Evolutionary conservation across 1,139 yeast species (phyloP).

Genomic region (Saccharomyces hybrid): DNA sequence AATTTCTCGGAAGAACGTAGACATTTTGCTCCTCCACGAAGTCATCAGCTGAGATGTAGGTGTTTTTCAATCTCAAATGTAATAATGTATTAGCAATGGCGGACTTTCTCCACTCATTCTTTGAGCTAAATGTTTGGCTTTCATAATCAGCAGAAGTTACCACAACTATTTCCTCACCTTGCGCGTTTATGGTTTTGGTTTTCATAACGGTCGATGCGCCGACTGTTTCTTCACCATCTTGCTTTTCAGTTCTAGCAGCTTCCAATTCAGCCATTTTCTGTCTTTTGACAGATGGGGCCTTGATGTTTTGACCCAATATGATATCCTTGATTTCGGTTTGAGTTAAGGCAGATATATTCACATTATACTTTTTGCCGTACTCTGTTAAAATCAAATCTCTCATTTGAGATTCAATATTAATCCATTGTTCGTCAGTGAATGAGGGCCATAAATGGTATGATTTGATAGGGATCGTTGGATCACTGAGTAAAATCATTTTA

Average conservation of each 20-base stretch:
- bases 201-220: constrained; percentile 61
- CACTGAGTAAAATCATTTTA: constrained; percentile 69
- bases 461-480: constrained; percentile 57
- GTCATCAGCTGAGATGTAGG: constrained; percentile 61
- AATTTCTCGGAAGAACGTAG: constrained; percentile 73
- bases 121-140: constrained; percentile 73
- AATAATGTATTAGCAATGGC: constrained; percentile 75
- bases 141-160: constrained; percentile 90
- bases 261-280: constrained; percentile 78
- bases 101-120: constrained; percentile 85
- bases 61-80: constrained; percentile 67
- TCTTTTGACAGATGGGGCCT: constrained; percentile 80
- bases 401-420: constrained; percentile 75
- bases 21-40: constrained; percentile 52
- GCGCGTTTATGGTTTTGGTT: constrained; percentile 80
- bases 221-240: constrained; percentile 19
- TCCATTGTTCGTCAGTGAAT: constrained; percentile 84
- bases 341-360: constrained; percentile 79
- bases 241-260: constrained; percentile 39
- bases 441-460: constrained; percentile 94
- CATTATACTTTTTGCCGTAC: constrained; percentile 78
- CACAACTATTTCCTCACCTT: constrained; percentile 92
- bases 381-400: constrained; percentile 83
- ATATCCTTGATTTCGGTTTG: constrained; percentile 91
- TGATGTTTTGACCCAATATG: constrained; percentile 88